Evolutionary conservation across 148 eudicot genomes (phyloP).

Genomic region (Rhododendron vialii): DNA sequence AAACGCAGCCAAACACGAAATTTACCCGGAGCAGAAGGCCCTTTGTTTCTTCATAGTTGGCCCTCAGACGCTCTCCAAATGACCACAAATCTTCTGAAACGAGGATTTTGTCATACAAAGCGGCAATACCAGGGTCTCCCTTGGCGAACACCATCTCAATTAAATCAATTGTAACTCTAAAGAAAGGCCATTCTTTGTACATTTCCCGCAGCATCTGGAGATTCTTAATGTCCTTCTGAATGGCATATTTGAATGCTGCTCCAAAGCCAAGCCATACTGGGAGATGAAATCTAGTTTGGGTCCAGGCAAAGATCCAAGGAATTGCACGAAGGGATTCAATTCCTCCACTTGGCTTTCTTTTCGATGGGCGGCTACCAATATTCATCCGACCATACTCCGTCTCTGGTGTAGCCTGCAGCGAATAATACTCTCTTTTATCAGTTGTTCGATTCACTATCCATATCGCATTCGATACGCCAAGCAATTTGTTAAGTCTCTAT

Average conservation of each 20-base stretch:
- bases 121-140: constrained; percentile 94
- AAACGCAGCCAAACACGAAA: background rate
- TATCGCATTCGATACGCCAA: background rate
- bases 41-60: constrained; percentile 72
- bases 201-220: constrained; percentile 72
- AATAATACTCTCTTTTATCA: background rate
- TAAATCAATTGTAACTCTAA: constrained; percentile 92
- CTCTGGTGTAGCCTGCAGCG: constrained; percentile 85
- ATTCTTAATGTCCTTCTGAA: constrained; percentile 64
- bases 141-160: constrained; percentile 98
- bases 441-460: background rate
- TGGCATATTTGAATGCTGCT: constrained; percentile 65
- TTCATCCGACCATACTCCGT: constrained; percentile 94
- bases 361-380: constrained; percentile 97
- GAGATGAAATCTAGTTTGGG: constrained; percentile 94
- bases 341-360: constrained; percentile 96
- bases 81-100: constrained; percentile 84
- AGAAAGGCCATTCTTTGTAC: constrained; percentile 99
- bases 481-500: background rate
- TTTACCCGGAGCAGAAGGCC: constrained; percentile 72
- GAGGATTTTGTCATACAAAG: constrained; percentile 79
- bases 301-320: constrained; percentile 99
- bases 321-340: constrained; percentile 96
- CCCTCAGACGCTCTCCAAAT: constrained; percentile 72
- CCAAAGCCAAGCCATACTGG: constrained; percentile 99